A percentile compares a stretch with the other conserved stretches of the same genome.
These are phyloP conservation scores for Kwoniella shivajii DNA, from an alignment of 1,284 basidiomycete genomes.

Conservation along the genomic window DNA sequence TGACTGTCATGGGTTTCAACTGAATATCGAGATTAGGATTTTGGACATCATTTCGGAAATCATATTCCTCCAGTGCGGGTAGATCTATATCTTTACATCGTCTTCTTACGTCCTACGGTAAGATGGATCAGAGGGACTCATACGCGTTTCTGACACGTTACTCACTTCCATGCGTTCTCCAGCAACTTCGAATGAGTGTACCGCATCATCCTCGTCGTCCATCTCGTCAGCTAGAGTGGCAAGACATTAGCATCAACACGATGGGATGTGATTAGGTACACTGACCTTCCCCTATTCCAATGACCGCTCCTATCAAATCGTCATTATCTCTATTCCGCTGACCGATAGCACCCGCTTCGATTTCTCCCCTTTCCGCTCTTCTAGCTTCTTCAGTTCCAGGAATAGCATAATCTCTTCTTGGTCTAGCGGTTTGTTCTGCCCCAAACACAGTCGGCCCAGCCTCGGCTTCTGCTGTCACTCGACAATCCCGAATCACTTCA, in stretches of 20 bases:
- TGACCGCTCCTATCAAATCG: slow-evolving; percentile 70
- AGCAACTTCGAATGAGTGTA: slow-evolving; percentile 91
- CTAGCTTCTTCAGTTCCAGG: slow-evolving; percentile 66
- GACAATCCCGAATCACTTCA: slow-evolving; percentile 62
- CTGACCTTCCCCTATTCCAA: slow-evolving; percentile 84
- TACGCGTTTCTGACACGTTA: slow-evolving; percentile 9
- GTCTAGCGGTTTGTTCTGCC: slow-evolving; percentile 75
- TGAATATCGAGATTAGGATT: slow-evolving; percentile 96
- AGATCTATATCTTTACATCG: slow-evolving; percentile 93
- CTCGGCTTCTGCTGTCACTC: slow-evolving; percentile 40
- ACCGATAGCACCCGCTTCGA: slow-evolving; percentile 12
- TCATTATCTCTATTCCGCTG: slow-evolving; percentile 29
- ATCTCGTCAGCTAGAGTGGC: slow-evolving; percentile 73
- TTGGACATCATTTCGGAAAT: slow-evolving; percentile 91
- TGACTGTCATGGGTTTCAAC: slow-evolving; percentile 92
- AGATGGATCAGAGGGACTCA: neutral
- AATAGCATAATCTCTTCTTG: slow-evolving; percentile 73
- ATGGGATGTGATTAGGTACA: slow-evolving; percentile 3
- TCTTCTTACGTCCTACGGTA: slow-evolving; percentile 77
- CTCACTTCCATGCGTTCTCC: slow-evolving; percentile 85
- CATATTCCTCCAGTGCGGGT: slow-evolving; percentile 96
- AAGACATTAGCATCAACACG: neutral
- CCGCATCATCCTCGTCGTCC: slow-evolving; percentile 86
- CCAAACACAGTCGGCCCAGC: slow-evolving; percentile 67
- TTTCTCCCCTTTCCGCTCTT: slow-evolving; percentile 36